Evolutionary conservation across 345 rosid genomes (phyloP).

Genomic region (Populus alba): DNA sequence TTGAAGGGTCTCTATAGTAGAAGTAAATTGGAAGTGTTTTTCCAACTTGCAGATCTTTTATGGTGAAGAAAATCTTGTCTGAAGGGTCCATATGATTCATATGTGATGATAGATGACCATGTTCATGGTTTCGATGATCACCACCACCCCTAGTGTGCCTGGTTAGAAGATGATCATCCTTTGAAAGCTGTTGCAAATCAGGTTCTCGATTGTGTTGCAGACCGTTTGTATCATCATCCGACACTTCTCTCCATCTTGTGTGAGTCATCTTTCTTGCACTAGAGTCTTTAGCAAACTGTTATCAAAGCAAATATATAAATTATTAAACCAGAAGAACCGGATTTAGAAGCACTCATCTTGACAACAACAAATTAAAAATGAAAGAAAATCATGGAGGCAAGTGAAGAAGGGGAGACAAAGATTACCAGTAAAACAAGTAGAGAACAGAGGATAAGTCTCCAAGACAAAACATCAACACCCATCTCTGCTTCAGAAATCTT

Average conservation of each 20-base stretch:
- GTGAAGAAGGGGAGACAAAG: not conserved
- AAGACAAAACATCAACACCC: not conserved
- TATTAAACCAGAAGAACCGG: not conserved
- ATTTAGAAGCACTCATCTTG: not conserved
- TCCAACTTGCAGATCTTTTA: slow-evolving; percentile 46
- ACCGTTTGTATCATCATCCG: not conserved
- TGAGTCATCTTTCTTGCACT: slow-evolving; percentile 6
- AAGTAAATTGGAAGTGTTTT: slow-evolving; percentile 40
- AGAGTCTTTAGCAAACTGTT: slow-evolving; percentile 11
- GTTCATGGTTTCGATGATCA: not conserved
- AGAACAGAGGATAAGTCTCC: not conserved
- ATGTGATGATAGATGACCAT: not conserved
- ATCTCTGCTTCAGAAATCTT: not conserved
- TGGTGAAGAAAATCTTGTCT: slow-evolving; percentile 44
- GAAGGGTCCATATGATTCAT: slow-evolving; percentile 37
- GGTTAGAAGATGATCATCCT: not conserved
- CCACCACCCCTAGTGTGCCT: not conserved
- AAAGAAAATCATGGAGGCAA: not conserved
- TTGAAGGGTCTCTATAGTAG: slow-evolving; percentile 32
- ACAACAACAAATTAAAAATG: not conserved
- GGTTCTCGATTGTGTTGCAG: not conserved
- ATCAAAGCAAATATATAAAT: not conserved
- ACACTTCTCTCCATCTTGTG: not conserved
- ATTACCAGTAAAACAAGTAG: slow-evolving; percentile 18
- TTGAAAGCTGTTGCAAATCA: not conserved